Conservation (phyloP, 345 rosid species). For the Capsella bursapastoris region DNA sequence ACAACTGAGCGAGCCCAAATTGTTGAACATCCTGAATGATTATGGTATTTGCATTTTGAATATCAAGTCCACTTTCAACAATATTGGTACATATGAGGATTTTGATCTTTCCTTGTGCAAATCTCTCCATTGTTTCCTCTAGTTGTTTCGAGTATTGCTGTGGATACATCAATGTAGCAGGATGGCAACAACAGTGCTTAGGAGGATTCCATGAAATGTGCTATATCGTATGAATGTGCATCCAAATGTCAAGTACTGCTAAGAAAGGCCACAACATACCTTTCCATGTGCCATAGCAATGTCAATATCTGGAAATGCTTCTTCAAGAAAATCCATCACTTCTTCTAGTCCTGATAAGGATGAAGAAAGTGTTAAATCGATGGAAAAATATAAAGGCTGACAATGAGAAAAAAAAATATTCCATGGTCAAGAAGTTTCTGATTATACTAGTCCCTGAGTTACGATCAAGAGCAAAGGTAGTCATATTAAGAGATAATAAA, state of each 20-base stretch:
- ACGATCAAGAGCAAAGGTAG: conserved; percentile 16
- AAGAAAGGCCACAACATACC: conserved; percentile 50
- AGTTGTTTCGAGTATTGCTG: conserved; percentile 93
- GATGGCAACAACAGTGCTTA: conserved; percentile 27
- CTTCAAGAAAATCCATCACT: conserved; percentile 76
- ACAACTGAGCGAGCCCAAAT: conserved; percentile 93
- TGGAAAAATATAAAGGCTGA: conserved; percentile 8
- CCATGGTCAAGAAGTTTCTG: conserved; percentile 16
- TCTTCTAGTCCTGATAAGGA: conserved; percentile 81
- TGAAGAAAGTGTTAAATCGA: conserved; percentile 28
- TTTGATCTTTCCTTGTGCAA: conserved; percentile 76
- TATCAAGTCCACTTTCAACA: conserved; percentile 97
- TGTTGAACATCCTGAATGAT: conserved; percentile 95
- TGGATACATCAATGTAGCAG: conserved; percentile 41
- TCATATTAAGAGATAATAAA: conserved; percentile 26
- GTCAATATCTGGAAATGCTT: conserved; percentile 69
- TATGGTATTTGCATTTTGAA: conserved; percentile 95
- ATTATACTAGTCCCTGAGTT: conserved; percentile 26
- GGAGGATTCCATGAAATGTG: conserved; percentile 24
- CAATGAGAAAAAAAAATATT: conserved; percentile 13
- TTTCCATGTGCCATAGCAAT: conserved; percentile 96
- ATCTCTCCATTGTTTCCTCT: conserved; percentile 95
- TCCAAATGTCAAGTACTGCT: conserved; percentile 31
- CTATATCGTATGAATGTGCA: conserved; percentile 19
- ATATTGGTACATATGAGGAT: conserved; percentile 90